A percentile compares a stretch with the other conserved stretches of the same genome.
These are phyloP conservation scores for Populus hybrid DNA, from an alignment of 441 rosid genomes.

Conservation along the genomic window DNA sequence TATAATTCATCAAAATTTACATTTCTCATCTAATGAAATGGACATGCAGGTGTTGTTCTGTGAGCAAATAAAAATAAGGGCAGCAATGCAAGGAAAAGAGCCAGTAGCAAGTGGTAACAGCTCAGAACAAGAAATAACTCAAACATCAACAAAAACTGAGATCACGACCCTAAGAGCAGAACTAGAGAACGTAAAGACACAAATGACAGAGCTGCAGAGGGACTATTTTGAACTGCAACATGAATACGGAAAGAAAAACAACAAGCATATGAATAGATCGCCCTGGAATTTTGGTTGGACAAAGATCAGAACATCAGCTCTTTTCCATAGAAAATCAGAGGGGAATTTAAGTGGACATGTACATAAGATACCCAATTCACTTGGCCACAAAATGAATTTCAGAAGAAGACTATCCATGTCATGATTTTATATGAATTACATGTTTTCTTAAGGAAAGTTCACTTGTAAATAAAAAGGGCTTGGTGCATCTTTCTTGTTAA, in stretches of 20 bases:
- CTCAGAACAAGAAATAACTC: constrained; percentile 42
- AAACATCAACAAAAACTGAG: constrained; percentile 43
- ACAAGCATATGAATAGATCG: constrained; percentile 34
- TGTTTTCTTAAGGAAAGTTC: background rate
- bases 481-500: background rate
- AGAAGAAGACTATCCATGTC: constrained; percentile 33
- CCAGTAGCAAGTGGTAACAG: constrained; percentile 25
- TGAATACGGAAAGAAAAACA: constrained; percentile 48
- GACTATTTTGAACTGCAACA: constrained; percentile 63
- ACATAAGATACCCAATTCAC: constrained; percentile 21
- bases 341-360: constrained; percentile 31
- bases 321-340: constrained; percentile 39
- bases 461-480: background rate
- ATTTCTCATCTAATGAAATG: constrained; percentile 16
- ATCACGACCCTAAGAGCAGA: constrained; percentile 49
- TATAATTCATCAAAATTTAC: background rate
- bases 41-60: constrained; percentile 60
- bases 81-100: constrained; percentile 58
- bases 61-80: constrained; percentile 74
- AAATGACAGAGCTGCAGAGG: constrained; percentile 60
- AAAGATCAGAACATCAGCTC: constrained; percentile 48
- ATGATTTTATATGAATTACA: constrained; percentile 14
- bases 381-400: constrained; percentile 15
- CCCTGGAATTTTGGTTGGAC: constrained; percentile 43
- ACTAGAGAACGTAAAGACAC: constrained; percentile 51